Base-by-base conservation (phyloP, 2,329 filamentous ascomycete genomes). In the Cercospora canescens region DNA sequence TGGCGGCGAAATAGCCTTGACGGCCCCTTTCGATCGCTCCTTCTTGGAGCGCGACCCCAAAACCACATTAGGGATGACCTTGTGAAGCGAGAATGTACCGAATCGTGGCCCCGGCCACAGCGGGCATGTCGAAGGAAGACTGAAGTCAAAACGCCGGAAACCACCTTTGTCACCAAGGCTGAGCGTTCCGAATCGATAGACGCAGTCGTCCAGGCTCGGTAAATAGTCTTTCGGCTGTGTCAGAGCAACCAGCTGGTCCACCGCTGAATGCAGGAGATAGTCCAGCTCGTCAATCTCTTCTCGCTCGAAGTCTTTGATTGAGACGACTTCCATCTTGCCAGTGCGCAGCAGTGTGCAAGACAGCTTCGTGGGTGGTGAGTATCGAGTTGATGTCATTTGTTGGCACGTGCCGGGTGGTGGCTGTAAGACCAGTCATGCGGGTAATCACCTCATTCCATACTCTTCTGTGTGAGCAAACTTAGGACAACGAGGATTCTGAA, bases 161-260 rank as follows among this genome's bases (percentile, higher is more conserved):
- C 45, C 21, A 2, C 8, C 21, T 16, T 63, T 56, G 28, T 66
- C 62, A 11, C 32, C 37, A 12, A 71, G 28, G 5, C 62, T 64
- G 18, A 69, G 34, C 16, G 63, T 21, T 6, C 65, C 67, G 50
- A 69, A 71, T n/a, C 28, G 63, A 8, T 68, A 57, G 14, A 68
- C 58, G 16, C 67, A 28, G 60, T 69, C 64, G 35, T 52, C 32
- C 55, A 65, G 35, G 41, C 28, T 57, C 39, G 60, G 50, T 39
- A 50, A 41, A 61, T 58, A 41, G 26, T 48, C 48, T 61, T 50
- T 54, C 18, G 63, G 60, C 34, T 62, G 57, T 56, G 59, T 65
- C 54, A 69, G 48, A 54, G 65, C 66, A 48, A 67, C 69, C 58
- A 68, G 64, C 41, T 69, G 67, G 52, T 69, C 69, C 30, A 71